Base-by-base conservation (phyloP, 805 yeast species). In the Metschnikowia kunwiensis region DNA sequence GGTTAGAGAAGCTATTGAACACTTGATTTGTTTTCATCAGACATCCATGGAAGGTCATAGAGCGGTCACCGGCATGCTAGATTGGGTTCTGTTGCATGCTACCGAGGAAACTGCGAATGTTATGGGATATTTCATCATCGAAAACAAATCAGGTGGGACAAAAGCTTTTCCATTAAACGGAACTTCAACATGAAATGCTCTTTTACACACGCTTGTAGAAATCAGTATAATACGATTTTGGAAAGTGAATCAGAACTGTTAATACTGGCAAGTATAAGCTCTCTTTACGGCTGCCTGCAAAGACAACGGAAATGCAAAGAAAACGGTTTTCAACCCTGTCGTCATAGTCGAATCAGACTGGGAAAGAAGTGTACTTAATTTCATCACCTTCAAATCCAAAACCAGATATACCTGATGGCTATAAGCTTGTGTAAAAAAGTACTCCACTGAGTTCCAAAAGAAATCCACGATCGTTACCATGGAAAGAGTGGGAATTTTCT, bases 61-160 rank as follows among this genome's bases (percentile, higher is more conserved):
- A 72, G 86, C 93, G 91, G 89, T 82, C 89, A 83, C 88, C 68
- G 87, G 65, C 77, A 71, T 73, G 78, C 82, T 63, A 76, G 74
- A 80, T 72, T 82, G 84, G 89, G 89, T 81, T 82, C 87, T 67
- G 67, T 66, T 74, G 88, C 80, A 78, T 72, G 78, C 85, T 83
- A 82, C 89, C 93, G 93, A 77, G 91, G 89, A 83, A 82, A 83
- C 93, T 83, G 93, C 91, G 93, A 83, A 82, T 82, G 93, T 81
- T 65, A 70, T 71, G 81, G 80, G 64, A 70, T 65, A 65, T 70
- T 78, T 82, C 89, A 82, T 83, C 93, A 82, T 70, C 56, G 78
- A 54, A 54, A 55, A 42, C 62, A 36, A 28, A 35, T 14, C n/a
- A 15, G 30, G 27, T 16, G 22, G 30, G 18, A 6, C 27, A 20